Evolutionary conservation across 495 filamentous ascomycete species (phyloP).

Genomic region (Margaritispora aquatica): DNA sequence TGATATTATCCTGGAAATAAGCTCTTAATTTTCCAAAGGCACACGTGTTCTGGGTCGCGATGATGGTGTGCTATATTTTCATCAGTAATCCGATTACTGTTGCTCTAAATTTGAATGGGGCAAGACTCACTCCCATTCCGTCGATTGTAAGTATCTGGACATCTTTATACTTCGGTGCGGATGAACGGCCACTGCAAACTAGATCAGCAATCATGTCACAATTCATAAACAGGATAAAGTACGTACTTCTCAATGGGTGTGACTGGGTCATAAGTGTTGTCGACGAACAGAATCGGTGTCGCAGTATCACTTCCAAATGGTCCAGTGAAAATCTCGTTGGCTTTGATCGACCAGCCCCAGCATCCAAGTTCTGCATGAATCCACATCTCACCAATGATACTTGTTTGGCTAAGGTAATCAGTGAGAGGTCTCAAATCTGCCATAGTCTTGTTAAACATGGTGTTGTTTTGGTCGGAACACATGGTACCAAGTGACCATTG

Average conservation of each 20-base stretch:
- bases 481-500: background rate
- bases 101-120: background rate
- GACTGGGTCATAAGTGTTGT: constrained; percentile 13
- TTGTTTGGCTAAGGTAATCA: background rate
- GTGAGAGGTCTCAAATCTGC: background rate
- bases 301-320: constrained; percentile 9
- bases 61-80: constrained; percentile 7
- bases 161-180: background rate
- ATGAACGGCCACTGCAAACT: background rate
- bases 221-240: background rate
- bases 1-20: constrained; percentile 9
- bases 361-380: background rate
- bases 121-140: constrained; percentile 11
- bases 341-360: constrained; percentile 13
- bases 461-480: constrained; percentile 6
- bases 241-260: constrained; percentile 16
- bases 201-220: background rate
- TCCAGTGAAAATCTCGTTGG: constrained; percentile 3
- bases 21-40: constrained; percentile 2
- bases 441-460: constrained; percentile 1
- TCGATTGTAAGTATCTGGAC: constrained; percentile 11
- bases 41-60: constrained; percentile 5
- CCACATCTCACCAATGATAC: constrained; percentile 4
- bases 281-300: constrained; percentile 16
- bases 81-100: background rate